Evolutionary conservation across 805 yeast species (phyloP).

Genomic region (Candida michaelii): DNA sequence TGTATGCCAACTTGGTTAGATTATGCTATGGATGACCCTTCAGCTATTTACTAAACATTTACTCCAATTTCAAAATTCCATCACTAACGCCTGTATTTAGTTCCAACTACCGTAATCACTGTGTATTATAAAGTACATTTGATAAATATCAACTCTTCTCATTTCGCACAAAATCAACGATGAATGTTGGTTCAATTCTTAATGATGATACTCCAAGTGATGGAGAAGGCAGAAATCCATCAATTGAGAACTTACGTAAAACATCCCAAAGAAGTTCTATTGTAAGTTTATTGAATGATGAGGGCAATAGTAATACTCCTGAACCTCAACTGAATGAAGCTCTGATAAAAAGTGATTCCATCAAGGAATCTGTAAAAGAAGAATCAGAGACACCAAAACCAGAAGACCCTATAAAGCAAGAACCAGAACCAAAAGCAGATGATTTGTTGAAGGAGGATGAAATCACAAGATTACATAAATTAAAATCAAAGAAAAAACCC

Average conservation of each 20-base stretch:
- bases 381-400: slow-evolving; percentile 1
- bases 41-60: slow-evolving; percentile 8
- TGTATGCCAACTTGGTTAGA: slow-evolving; percentile 74
- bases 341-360: not conserved
- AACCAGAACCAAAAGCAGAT: not conserved
- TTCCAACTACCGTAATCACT: no score
- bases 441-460: slow-evolving; percentile 24
- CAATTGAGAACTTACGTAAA: slow-evolving; percentile 2
- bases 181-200: slow-evolving; percentile 41
- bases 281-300: slow-evolving; percentile 11
- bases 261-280: slow-evolving; percentile 11
- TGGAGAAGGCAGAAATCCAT: slow-evolving; percentile 4
- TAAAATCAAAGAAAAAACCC: slow-evolving; percentile 46
- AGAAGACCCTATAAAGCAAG: not conserved
- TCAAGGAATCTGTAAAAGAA: not conserved
- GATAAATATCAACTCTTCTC: no score
- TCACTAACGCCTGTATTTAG: no score
- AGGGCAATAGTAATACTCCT: not conserved
- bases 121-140: no score
- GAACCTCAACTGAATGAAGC: slow-evolving; percentile 3
- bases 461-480: slow-evolving; percentile 24
- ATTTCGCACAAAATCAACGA: slow-evolving; percentile 10
- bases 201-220: slow-evolving; percentile 27
- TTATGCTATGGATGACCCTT: slow-evolving; percentile 25
- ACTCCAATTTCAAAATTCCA: no score